Evolutionary conservation across 176 grass and related monocot species (phyloP), one percentile per base, ranked within the genome.

Genomic region (Carex pumila): DNA sequence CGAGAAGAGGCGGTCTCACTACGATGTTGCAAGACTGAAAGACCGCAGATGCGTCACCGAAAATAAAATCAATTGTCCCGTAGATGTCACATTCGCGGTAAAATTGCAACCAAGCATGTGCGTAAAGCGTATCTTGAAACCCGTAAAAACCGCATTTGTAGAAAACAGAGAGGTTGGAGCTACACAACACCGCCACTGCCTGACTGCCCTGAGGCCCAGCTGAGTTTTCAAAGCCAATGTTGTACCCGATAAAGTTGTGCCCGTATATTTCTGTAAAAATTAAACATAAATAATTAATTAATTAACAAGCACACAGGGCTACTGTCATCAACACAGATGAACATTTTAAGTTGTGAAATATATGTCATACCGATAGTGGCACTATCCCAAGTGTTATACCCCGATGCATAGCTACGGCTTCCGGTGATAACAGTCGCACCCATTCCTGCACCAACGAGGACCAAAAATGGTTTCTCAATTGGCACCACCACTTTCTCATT

Each of bases 11-110:
- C 3, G 36, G 67, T 8, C 91, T 85, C 3, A 91, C 58, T 0
- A 85, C 15, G 25, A 98, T 58, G n/a, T 36, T 18, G 85, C 89
- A 93, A 77, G 31, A 79, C 80, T 98, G 96, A 79, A 98, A 93
- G 8, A 98, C 88, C 7, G 91, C 91, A 18, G 88, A 87, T 3
- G 96, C 93, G 74, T 99, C 88, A 41, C 96, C 96, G 77, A 99
- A 89, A 89, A 99, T 86, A 76, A 99, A 99, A 84, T 99, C 91
- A 66, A 99, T 89, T 30, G 93, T 99, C n/a, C 89, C 96, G 11
- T 84, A 12, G 65, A 95, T 22, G 81, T 1, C 4, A 79, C 93
- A 95, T 11, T 99, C 93, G 30, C 91, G 88, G 91, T 92, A 99
- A 87, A 95, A 99, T 9, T 99, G 96, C 61, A 88, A 85, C 56